Base-by-base conservation (phyloP, 768 basidiomycete species). In the Leccinellum albellum region DNA sequence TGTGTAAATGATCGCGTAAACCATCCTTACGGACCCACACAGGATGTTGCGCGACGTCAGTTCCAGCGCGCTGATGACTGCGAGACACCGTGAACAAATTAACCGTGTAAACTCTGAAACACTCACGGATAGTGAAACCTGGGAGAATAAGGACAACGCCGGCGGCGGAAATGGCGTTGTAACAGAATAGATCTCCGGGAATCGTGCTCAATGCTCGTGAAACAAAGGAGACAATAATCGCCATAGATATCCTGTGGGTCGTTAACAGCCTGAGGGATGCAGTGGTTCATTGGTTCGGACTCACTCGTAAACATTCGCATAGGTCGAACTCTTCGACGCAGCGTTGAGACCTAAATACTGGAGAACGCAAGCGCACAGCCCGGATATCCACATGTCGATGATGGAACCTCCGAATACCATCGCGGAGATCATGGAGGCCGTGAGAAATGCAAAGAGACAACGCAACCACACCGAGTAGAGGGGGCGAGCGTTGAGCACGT, bases 261-360 rank as follows among this genome's bases (percentile, higher is more conserved):
- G 44, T 26, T 29, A 52, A 28, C 42, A 23, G n/a, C n/a, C n/a
- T n/a, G n/a, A n/a, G 54, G 23, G 12, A 23, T n/a, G n/a, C 3
- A 37, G n/a, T 14, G 9, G 35, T 26, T 50, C 51, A 37, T 35
- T 35, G 46, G 31, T 6, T 23, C 40, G 20, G 23, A 78, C 91
- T 71, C 69, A 94, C 94, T 96, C 94, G 66, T 94, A 96, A 56
- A 95, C 91, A 65, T 93, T 95, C n/a, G 92, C 91, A 72, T 94
- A 95, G 75, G 91, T 88, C 1, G 89, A 81, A 63, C 88, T 94
- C 73, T 89, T 92, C 62, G 86, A 82, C 4, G 93, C 92, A 9
- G 89, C 85, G 65, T 86, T 87, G 49, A 94, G 75, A 35, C 91
- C 90, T 45, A 94, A 78, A 69, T 88, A 91, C 64, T 91, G 88